phyloP scores from a whole-genome alignment of 805 yeast species.

The Tetrapisispora pingtungensis region DNA sequence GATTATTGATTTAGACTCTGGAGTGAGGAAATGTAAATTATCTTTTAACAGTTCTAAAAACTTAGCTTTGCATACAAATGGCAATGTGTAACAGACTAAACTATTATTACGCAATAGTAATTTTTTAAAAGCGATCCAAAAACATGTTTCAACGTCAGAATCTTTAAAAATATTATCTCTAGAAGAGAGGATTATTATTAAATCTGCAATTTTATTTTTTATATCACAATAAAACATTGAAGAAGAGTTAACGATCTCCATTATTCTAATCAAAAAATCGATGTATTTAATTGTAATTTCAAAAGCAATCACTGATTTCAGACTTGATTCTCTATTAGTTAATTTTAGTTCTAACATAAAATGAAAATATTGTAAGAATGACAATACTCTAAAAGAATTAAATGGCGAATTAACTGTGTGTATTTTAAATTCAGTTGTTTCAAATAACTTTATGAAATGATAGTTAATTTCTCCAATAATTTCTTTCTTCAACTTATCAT shows the following conservation, averaged over 20 bases:
- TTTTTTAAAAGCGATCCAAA: constrained; percentile 11
- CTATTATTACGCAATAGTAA: constrained; percentile 11
- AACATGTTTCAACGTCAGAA: neutral
- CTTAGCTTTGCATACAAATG: constrained; percentile 6
- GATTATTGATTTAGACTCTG: neutral
- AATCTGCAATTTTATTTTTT: neutral
- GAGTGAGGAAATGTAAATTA: neutral
- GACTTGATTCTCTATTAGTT: too few species aligned
- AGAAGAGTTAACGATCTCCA: constrained; percentile 10
- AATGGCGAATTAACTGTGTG: constrained; percentile 7
- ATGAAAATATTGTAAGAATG: constrained; percentile 15
- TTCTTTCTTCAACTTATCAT: constrained; percentile 4
- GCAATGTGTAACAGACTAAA: constrained; percentile 12
- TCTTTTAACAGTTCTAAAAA: constrained; percentile 6
- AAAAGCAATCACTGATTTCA: neutral
- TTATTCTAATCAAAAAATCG: constrained; percentile 4
- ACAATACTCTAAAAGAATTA: constrained; percentile 17
- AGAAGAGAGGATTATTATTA: constrained; percentile 1
- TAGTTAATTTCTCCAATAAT: constrained; percentile 6
- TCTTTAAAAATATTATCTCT: neutral
- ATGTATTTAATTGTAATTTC: neutral
- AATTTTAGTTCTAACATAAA: constrained; percentile 2
- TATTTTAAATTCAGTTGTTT: neutral
- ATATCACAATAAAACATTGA: constrained; percentile 9
- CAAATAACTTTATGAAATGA: neutral